These are phyloP conservation scores for Hanseniaspora gamundiae DNA, from an alignment of 1,139 yeast species.

Conservation along the genomic window DNA sequence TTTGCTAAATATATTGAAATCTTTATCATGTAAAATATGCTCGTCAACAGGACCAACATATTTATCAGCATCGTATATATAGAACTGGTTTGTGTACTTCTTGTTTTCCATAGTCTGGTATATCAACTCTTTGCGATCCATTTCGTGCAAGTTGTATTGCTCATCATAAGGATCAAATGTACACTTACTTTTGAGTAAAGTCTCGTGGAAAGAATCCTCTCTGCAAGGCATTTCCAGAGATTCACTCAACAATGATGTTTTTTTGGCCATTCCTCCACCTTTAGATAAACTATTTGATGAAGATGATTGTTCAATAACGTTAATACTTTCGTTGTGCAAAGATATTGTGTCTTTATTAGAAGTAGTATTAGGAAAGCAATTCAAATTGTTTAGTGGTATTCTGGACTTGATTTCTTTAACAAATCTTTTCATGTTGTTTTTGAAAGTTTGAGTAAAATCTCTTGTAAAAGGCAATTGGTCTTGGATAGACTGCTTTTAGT, in stretches of 20 bases:
- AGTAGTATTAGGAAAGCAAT: not conserved
- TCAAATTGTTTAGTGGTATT: not conserved
- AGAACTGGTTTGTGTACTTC: not conserved
- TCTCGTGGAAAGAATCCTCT: no score
- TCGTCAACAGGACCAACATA: slow-evolving; percentile 9
- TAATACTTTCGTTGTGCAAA: no score
- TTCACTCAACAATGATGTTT: no score
- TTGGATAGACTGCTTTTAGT: no score
- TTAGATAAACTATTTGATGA: no score
- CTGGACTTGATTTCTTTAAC: not conserved
- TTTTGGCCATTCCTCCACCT: no score
- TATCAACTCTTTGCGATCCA: not conserved
- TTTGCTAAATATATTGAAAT: slow-evolving; percentile 20
- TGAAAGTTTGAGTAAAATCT: not conserved
- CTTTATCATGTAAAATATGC: slow-evolving; percentile 6
- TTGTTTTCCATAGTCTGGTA: not conserved
- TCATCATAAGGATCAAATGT: no score
- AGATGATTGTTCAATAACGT: no score
- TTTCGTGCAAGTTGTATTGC: no score
- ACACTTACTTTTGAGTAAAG: no score
- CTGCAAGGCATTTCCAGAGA: no score
- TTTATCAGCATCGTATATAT: slow-evolving; percentile 3
- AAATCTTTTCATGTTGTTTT: not conserved
- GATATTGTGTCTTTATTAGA: no score
- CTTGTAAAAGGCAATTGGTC: not conserved